Base-by-base conservation (phyloP, 495 filamentous ascomycete genomes). In the Aspergillus olivimuriae region DNA sequence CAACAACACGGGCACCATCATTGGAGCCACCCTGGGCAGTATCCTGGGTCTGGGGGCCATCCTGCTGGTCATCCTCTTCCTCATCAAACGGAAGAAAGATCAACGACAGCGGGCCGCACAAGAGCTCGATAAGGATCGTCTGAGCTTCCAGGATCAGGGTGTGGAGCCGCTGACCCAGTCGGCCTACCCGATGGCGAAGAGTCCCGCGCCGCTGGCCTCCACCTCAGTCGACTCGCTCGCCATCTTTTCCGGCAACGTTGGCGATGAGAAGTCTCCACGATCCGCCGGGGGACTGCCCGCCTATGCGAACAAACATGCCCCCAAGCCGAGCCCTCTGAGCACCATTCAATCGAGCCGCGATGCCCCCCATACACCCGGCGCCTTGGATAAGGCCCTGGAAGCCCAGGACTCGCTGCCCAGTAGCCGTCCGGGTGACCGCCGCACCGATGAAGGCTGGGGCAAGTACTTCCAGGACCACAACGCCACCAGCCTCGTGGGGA, bases 1-100 rank as follows among this genome's bases (percentile, higher is more conserved):
- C 34, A 60, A 42, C 39, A 56, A 72, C 23, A 70, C 68, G 32
- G 66, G 78, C 11, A 74, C 73, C 17, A 83, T 94, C 23, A 75
- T 98, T 1, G 89, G 85, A 36, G 84, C 83, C 30, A 83, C 84
- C 1, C 74, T 98, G 1, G 89, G 90, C 3, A 78, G 81, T 12
- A 76, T 95, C 17, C 74, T 88, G 41, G 89, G 84, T 1, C 61
- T 84, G 36, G 82, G 78, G 12, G 60, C 83, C 1, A 58, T 96
- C 8, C 62, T 96, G n/a, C 68, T 83, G 9, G 43, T 81, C 7
- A 48, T 86, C 3, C 72, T 95, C 12, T 66, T 89, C 36, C 69
- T 84, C 20, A 62, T 98, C 9, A 76, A 80, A 52, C 81, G 80
- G 44, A 69, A 73, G 41, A 72, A 76, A 47, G 63, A 80, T 48